These are phyloP conservation scores for Lasiosphaeris hirsuta DNA, from an alignment of 495 filamentous ascomycete species.

Conservation along the genomic window DNA sequence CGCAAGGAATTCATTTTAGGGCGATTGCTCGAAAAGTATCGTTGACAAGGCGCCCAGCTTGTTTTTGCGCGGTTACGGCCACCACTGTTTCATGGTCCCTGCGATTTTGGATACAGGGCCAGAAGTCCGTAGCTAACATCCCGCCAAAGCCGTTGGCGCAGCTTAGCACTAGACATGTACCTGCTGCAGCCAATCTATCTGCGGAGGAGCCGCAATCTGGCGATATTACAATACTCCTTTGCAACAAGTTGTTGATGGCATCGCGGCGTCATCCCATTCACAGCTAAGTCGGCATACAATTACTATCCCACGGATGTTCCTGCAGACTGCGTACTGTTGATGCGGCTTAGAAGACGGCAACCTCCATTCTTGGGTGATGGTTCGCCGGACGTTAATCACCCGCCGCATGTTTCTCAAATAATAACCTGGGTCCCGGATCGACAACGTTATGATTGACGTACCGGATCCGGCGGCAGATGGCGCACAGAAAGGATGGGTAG, in stretches of 20 bases:
- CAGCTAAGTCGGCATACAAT: background rate
- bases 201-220: constrained; percentile 5
- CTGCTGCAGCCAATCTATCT: constrained; percentile 6
- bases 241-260: too few species aligned
- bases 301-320: background rate
- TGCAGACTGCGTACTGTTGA: background rate
- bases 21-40: too few species aligned
- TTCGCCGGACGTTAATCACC: background rate
- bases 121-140: constrained; percentile 4
- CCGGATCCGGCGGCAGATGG: background rate
- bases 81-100: background rate
- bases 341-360: background rate
- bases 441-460: background rate
- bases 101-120: background rate
- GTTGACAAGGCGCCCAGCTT: too few species aligned
- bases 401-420: background rate
- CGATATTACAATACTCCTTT: background rate
- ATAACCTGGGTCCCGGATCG: background rate
- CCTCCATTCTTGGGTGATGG: background rate
- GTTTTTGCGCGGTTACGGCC: too few species aligned
- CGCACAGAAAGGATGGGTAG: background rate
- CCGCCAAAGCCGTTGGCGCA: background rate
- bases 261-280: background rate
- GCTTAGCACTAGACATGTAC: constrained; percentile 1
- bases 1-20: too few species aligned